Evolutionary conservation across 768 basidiomycete genomes (phyloP), one percentile per base, ranked within the genome.

Genomic region (Pisolithus tinctorius): DNA sequence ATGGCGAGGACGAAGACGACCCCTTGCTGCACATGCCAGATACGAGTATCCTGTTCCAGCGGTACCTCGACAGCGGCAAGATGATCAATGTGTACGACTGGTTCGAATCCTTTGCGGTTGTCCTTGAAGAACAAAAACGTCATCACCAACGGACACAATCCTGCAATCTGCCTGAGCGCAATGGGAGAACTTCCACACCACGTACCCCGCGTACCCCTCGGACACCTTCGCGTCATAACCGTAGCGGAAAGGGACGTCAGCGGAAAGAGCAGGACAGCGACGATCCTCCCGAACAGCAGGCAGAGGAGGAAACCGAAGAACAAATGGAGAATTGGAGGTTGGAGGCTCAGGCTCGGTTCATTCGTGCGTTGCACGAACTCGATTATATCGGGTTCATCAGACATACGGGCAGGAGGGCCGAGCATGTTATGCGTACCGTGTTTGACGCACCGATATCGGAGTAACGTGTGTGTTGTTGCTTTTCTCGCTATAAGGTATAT

Each of bases 81-180:
- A 78, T 86, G 79, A 81, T 93, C 66, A 93, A 93, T 61, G 77
- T 90, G 2, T 91, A 87, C 63, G 91, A 93, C 65, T 92, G 89
- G 91, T 91, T 82, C 60, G 83, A 88, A 57, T 78, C 84, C 23
- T 93, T 93, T 64, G 74, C 78, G 30, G 65, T 73, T 20, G 84
- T 79, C 30, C 66, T 92, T 48, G 87, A 88, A 62, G 69, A 68
- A 1, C 86, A 86, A 67, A 65, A 66, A 23, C 52, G 58, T 7
- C 57, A 47, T 13, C 29, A 45, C 13, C 13, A 14, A 11, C 11
- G 34, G 34, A 14, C 34, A 37, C 9, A 38, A 31, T 27, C n/a
- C 7, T 14, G 25, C 29, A 31, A 17, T 5, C 34, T 9, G 17
- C 34, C 27, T 30, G 37, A 36, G 30, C 30, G 23, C 26, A 30